Conservation (phyloP, 768 basidiomycete genomes). For the Dictyophora rubrovolvata region DNA sequence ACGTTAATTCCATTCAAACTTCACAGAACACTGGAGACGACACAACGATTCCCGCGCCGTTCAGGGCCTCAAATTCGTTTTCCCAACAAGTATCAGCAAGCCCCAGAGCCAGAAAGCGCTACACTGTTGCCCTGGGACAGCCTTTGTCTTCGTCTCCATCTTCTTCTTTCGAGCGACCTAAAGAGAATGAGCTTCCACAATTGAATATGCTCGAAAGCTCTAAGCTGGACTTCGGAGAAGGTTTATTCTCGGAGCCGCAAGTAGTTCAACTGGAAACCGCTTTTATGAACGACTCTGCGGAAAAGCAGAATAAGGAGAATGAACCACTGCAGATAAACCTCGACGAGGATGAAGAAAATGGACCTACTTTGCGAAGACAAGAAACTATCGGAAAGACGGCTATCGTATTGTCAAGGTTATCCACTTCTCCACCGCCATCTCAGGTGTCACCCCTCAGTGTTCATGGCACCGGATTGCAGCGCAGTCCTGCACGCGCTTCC, state of each 20-base stretch:
- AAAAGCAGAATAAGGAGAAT: constrained; percentile 3
- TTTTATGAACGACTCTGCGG: constrained; percentile 10
- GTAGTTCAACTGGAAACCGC: constrained; percentile 12
- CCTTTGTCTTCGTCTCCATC: constrained; percentile 24
- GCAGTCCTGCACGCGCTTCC: constrained; percentile 6
- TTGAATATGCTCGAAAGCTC: constrained; percentile 7
- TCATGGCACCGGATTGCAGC: constrained; percentile 3
- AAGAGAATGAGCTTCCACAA: constrained; percentile 13
- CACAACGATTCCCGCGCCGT: constrained; percentile 1
- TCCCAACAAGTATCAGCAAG: constrained; percentile 46
- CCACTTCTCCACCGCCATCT: constrained; percentile 12
- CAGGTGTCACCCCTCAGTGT: constrained; percentile 1
- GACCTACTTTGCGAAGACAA: background rate
- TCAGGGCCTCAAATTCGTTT: constrained; percentile 1
- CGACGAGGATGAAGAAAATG: background rate
- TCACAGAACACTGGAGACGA: constrained; percentile 4
- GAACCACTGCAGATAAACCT: background rate
- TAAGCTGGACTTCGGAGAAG: constrained; percentile 2
- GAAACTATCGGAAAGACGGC: constrained; percentile 16
- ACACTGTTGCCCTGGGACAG: constrained; percentile 76
- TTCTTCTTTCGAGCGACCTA: constrained; percentile 11
- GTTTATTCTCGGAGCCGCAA: constrained; percentile 3
- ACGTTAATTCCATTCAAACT: constrained; percentile 10
- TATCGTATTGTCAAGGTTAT: constrained; percentile 13
- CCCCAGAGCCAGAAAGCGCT: constrained; percentile 62